phyloP scores from a whole-genome alignment of 208 protist species.

The Endotrypanum monterogeii region DNA sequence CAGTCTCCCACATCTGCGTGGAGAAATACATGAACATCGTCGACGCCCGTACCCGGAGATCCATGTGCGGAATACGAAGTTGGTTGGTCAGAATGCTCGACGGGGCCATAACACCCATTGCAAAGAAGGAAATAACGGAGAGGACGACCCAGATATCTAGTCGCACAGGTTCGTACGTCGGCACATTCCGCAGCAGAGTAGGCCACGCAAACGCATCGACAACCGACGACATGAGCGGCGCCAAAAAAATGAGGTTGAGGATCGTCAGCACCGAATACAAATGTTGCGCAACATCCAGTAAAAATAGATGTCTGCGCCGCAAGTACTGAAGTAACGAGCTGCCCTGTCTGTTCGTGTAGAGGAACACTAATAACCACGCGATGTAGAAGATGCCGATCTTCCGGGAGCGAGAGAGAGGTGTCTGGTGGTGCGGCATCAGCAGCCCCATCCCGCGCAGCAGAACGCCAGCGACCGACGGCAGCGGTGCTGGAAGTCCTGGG shows the following conservation, averaged over 20 bases:
- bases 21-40: constrained; percentile 44
- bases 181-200: constrained; percentile 57
- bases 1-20: constrained; percentile 39
- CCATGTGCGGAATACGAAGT: constrained; percentile 47
- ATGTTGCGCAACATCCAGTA: constrained; percentile 41
- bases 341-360: constrained; percentile 5
- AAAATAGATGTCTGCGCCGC: constrained; percentile 15
- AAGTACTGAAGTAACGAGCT: constrained; percentile 12
- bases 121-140: constrained; percentile 37
- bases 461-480: constrained; percentile 47
- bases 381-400: constrained; percentile 35
- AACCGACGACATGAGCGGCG: constrained; percentile 47
- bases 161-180: constrained; percentile 40
- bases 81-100: constrained; percentile 41
- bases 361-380: constrained; percentile 23
- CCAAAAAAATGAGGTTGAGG: constrained; percentile 49
- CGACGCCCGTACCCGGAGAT: constrained; percentile 42
- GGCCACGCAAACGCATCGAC: constrained; percentile 66
- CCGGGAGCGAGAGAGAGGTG: constrained; percentile 17
- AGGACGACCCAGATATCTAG: constrained; percentile 30
- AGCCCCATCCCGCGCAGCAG: constrained; percentile 57
- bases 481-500: constrained; percentile 46
- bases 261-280: constrained; percentile 34
- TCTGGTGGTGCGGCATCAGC: constrained; percentile 63
- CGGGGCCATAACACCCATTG: constrained; percentile 39